These are phyloP conservation scores for Tolypocladium tundrense DNA, from an alignment of 2,329 filamentous ascomycete species.

Conservation along the genomic window DNA sequence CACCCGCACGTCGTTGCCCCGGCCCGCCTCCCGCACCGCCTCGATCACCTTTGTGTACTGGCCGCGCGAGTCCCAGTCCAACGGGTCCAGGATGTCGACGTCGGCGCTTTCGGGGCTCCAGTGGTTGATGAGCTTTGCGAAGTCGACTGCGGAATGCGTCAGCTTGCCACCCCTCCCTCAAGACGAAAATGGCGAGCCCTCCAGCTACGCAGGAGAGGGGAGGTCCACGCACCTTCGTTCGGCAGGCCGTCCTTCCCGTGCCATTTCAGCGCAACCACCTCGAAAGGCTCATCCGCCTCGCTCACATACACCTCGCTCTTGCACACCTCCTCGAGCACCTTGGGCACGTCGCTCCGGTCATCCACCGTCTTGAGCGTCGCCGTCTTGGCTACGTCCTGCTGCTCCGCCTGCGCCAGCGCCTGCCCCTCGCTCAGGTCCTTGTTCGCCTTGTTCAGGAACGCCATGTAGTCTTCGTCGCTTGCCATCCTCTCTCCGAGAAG, in stretches of 20 bases:
- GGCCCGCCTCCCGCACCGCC: constrained; percentile 53
- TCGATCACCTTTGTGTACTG: constrained; percentile 61
- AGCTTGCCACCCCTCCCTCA: background rate
- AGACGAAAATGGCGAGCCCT: background rate
- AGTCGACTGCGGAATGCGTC: constrained; percentile 42
- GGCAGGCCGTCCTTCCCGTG: constrained; percentile 41
- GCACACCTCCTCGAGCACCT: constrained; percentile 37
- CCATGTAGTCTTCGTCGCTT: constrained; percentile 71
- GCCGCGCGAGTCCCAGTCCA: constrained; percentile 63
- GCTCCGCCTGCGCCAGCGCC: constrained; percentile 6
- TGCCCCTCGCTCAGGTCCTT: constrained; percentile 52
- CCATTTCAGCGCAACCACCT: constrained; percentile 60
- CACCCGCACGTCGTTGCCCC: constrained; percentile 60
- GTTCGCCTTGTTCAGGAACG: constrained; percentile 83
- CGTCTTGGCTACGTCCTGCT: constrained; percentile 9
- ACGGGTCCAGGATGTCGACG: constrained; percentile 55
- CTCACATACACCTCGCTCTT: constrained; percentile 59
- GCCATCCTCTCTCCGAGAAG: constrained; percentile 39
- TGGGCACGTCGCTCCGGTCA: constrained; percentile 48
- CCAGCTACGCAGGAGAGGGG: background rate
- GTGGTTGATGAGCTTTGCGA: constrained; percentile 57
- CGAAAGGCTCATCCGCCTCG: constrained; percentile 80
- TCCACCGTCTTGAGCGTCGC: constrained; percentile 42
- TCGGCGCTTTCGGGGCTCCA: constrained; percentile 40
- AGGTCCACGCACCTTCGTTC: constrained; percentile 44